Conservation (phyloP, 805 yeast species). For the Candida corydali region DNA sequence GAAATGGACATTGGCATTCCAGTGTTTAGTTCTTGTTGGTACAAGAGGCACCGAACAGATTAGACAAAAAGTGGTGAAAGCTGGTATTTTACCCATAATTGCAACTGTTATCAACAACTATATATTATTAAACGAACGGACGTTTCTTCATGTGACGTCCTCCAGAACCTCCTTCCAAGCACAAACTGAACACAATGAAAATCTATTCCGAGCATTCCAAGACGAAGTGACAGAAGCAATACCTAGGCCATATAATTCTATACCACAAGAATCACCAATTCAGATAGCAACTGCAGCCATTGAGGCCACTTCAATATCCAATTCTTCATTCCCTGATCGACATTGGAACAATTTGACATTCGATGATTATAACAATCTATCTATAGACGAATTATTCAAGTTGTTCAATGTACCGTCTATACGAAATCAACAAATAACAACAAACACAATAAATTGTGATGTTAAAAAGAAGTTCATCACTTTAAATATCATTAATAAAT, state of each 20-base stretch:
- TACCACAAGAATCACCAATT: slow-evolving; percentile 4
- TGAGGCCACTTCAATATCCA: slow-evolving; percentile 13
- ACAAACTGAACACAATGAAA: slow-evolving; percentile 4
- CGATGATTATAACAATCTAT: slow-evolving; percentile 37
- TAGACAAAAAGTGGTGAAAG: slow-evolving; percentile 80
- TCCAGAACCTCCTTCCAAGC: slow-evolving; percentile 13
- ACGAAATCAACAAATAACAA: slow-evolving; percentile 2
- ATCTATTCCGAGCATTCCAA: slow-evolving; percentile 5
- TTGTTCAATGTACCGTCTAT: slow-evolving; percentile 24
- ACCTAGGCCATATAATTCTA: neutral
- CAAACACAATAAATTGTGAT: slow-evolving; percentile 22
- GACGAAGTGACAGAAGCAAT: slow-evolving; percentile 1
- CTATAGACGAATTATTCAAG: slow-evolving; percentile 35
- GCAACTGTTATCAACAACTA: slow-evolving; percentile 92
- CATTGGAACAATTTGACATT: slow-evolving; percentile 23
- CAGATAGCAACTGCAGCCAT: slow-evolving; percentile 11
- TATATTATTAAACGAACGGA: slow-evolving; percentile 42
- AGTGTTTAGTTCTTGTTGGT: slow-evolving; percentile 85
- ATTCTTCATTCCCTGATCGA: slow-evolving; percentile 13
- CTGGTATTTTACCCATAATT: slow-evolving; percentile 86
- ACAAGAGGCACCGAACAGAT: slow-evolving; percentile 89
- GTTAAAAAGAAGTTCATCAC: slow-evolving; percentile 34
- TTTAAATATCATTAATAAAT: slow-evolving; percentile 31
- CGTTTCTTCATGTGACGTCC: slow-evolving; percentile 30
- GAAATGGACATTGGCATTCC: slow-evolving; percentile 96